Base-by-base conservation (phyloP, 805 yeast genomes). In the Ogataea glucozyma region DNA sequence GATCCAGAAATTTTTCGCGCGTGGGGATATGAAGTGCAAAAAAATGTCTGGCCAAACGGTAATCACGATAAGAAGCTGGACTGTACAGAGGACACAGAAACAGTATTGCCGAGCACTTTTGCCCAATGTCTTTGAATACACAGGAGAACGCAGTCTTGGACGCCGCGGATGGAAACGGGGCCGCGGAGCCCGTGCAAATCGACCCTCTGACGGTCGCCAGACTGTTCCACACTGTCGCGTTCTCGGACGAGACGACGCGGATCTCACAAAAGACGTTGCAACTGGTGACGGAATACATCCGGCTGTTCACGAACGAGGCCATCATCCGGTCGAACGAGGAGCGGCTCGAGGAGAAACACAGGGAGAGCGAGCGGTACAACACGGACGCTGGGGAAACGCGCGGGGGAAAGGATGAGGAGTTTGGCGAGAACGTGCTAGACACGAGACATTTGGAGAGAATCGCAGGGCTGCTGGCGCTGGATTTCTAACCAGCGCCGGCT, bases 261-360 rank as follows among this genome's bases (percentile, higher is more conserved):
- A 41, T 45, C 36, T 40, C 48, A 2, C 49, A 46, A 22, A 72
- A 70, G 22, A 68, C 84, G 0, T 56, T 81, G 10, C 72, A 72
- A 31, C 58, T 78, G 12, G 69, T 78, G 2, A 59, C 79, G 1
- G 83, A 79, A 52, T 81, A 81, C 54, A 67, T 79, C 14, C 61
- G 72, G 30, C 64, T 80, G 55, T 81, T 81, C 53, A 71, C 81
- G 12, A 69, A 71, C 34, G 87, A 81, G 56, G 85, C 85, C 0
- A 68, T 80, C 2, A 54, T 73, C 6, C 54, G 87, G 44, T 72
- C 85, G 8, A 78, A 80, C 48, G 81, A 78, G 44, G 78, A 72
- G 36, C 54, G 66, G 19, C 18, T 58, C 8, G 81, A 46, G 39
- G 67, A 54, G 38, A 40, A 43, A 14, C 39, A 35, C 9, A 31